Conservation (phyloP, 2,329 filamentous ascomycete species). For the Paecilomyces niveus region DNA sequence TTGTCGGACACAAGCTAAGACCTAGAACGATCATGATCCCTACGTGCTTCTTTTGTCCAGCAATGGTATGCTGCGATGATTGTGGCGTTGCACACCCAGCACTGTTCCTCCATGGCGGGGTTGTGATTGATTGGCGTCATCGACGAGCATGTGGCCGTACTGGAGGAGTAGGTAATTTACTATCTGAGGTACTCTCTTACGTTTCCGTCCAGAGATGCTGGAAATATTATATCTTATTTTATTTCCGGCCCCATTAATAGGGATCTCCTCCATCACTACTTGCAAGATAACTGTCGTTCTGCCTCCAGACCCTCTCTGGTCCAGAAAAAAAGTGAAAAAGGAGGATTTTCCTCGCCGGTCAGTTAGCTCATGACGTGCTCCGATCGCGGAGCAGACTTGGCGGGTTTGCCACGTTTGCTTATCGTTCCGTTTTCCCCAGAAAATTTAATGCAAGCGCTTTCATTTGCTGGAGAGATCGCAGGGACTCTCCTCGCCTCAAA, state of each 20-base stretch:
- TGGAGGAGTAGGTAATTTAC: neutral
- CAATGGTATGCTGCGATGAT: neutral
- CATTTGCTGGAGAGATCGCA: conserved; percentile 4
- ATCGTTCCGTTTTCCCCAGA: conserved; percentile 4
- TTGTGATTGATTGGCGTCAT: neutral
- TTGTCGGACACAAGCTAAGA: neutral
- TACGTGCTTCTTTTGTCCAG: neutral
- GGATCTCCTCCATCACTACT: neutral
- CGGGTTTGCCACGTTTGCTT: conserved; percentile 4
- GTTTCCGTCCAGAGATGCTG: neutral
- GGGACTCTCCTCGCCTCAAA: neutral
- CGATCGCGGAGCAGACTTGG: conserved; percentile 4
- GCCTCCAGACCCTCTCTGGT: neutral
- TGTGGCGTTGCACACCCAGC: neutral
- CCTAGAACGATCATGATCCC: neutral
- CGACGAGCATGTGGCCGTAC: neutral
- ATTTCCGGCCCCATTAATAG: neutral
- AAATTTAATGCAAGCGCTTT: conserved; percentile 5
- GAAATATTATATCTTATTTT: neutral
- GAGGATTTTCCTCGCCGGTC: too few species aligned
- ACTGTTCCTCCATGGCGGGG: neutral
- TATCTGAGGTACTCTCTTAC: neutral
- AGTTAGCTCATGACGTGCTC: conserved; percentile 1
- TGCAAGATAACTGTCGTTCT: neutral
- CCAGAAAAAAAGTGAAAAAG: neutral